Conservation (phyloP, 202 grass and related monocot species). For the Setaria italica region DNA sequence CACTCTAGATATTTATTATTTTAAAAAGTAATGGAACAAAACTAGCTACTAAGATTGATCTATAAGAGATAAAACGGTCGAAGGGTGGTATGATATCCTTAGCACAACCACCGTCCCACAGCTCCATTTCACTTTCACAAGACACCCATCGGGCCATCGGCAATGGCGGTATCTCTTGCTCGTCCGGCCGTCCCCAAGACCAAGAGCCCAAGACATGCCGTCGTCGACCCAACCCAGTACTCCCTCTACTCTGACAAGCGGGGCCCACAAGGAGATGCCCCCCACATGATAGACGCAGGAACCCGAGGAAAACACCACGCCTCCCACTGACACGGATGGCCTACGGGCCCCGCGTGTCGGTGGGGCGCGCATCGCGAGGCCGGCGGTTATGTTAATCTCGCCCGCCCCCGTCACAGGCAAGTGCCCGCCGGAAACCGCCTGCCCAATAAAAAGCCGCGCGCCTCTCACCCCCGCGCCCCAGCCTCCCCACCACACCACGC, state of each 20-base stretch:
- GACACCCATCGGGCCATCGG: too few relatives aligned
- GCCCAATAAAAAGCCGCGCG: constrained; percentile 4
- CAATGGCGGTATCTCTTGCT: too few relatives aligned
- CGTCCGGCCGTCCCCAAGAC: too few relatives aligned
- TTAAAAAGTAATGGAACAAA: too few relatives aligned
- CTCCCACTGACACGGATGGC: background rate
- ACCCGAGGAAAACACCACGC: background rate
- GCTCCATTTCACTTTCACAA: too few relatives aligned
- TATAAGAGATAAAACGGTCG: too few relatives aligned
- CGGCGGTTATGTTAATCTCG: constrained; percentile 17
- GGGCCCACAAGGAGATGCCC: background rate
- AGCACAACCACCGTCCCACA: too few relatives aligned
- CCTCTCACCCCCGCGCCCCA: background rate
- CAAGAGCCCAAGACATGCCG: background rate
- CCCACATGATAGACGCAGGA: background rate
- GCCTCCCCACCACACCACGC: background rate
- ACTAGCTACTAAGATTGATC: too few relatives aligned
- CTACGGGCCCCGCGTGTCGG: background rate
- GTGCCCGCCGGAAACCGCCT: constrained; percentile 21
- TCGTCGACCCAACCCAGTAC: background rate
- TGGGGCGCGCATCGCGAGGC: background rate
- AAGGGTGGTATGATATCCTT: too few relatives aligned
- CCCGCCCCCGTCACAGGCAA: background rate
- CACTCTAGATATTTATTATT: too few relatives aligned
- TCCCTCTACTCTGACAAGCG: background rate